Evolutionary conservation across 768 basidiomycete genomes (phyloP), one percentile per base, ranked within the genome.

Genomic region (Collybia nuda): DNA sequence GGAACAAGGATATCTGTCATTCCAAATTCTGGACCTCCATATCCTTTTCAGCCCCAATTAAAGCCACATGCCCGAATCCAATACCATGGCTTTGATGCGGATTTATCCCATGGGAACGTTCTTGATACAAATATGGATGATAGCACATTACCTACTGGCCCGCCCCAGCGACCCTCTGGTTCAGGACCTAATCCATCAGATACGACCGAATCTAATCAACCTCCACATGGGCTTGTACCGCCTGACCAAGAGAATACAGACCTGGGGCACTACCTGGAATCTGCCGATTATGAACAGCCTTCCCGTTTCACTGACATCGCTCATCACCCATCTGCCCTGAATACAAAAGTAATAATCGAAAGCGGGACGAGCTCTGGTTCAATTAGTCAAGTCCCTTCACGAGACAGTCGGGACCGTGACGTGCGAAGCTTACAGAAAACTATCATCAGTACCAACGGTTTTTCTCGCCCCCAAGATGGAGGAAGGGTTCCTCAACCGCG

Each of bases 401-500:
- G n/a, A 19, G 44, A 44, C 35, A 36, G 18, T 14, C 47, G 8
- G 22, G 48, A 53, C 37, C 44, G 37, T 2, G 47, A 51, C 19
- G 24, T 39, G 2, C 48, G 37, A 42, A 50, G 48, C 29, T 29
- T 50, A 35, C 52, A 51, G 11, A 56, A 50, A 6, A 60, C 61
- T 14, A 42, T 58, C 22, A 50, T 50, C 5, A 53, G 44, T 32
- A 49, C 56, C n/a, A 40, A 41, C 18, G 55, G 49, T 24, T 54
- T 62, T 11, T 54, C 51, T 15, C 49, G 53, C 37, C 39, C 57
- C 2, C 55, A 51, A 37, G 56, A 51, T 48, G 50, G 50, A 22
- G 56, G 46, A 24, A 53, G 41, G 17, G 42, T 50, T 3, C 57
- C 54, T 17, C 52, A 48, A 55, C 52, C 71, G 69, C 60, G 52